Evolutionary conservation across 306 rosid genomes (phyloP).

Genomic region (Cucurbita ficifolia): DNA sequence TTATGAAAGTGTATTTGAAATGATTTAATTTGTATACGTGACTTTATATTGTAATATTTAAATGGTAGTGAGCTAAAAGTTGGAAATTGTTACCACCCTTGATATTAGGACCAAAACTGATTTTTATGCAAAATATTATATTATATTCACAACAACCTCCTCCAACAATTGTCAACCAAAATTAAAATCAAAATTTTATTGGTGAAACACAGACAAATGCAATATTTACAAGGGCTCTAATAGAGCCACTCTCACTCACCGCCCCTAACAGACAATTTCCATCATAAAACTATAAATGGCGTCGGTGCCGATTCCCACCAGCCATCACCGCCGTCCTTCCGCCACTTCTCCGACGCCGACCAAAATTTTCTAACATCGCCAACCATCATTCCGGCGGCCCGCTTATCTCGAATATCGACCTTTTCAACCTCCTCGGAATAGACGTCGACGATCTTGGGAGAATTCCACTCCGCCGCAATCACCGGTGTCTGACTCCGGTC

Average conservation of each 20-base stretch:
- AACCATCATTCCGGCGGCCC: conserved; percentile 8
- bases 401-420: conserved; percentile 20
- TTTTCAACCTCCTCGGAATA: conserved; percentile 15
- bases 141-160: background rate
- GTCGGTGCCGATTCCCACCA: conserved; percentile 25
- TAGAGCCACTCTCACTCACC: background rate
- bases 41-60: no score
- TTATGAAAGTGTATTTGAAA: no score
- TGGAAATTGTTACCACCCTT: no score
- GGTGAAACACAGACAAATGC: background rate
- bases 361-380: conserved; percentile 25
- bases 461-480: conserved; percentile 29
- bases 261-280: background rate
- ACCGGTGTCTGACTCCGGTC: conserved; percentile 25
- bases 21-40: no score
- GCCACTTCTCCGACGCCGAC: conserved; percentile 12
- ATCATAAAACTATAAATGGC: background rate
- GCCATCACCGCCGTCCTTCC: conserved; percentile 12
- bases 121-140: no score
- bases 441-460: conserved; percentile 10
- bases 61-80: no score
- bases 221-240: background rate
- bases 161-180: background rate
- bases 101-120: no score
- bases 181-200: background rate